Evolutionary conservation across 2,329 filamentous ascomycete genomes (phyloP).

Genomic region (Cadophora malorum): DNA sequence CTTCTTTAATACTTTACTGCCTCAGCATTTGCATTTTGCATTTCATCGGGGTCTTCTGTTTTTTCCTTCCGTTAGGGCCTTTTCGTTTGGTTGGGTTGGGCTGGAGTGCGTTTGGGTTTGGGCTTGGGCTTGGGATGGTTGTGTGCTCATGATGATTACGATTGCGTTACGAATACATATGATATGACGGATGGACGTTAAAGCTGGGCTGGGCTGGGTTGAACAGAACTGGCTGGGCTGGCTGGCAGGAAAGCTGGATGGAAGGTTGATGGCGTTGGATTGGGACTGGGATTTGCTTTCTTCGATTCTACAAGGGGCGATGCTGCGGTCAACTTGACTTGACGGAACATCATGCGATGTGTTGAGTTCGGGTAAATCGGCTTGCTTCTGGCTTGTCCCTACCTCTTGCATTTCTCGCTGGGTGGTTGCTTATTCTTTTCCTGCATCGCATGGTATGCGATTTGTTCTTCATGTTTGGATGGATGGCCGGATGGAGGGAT

Average conservation of each 20-base stretch:
- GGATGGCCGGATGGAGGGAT: no score
- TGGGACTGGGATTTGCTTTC: background rate
- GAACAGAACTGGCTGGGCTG: conserved; percentile 21
- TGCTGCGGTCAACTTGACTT: background rate
- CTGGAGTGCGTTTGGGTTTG: background rate
- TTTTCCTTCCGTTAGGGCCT: background rate
- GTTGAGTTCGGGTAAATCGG: background rate
- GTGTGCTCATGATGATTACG: background rate
- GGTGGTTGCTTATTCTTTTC: no score
- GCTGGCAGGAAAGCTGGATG: no score
- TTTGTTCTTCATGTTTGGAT: conserved; percentile 3
- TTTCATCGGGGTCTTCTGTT: conserved; percentile 3
- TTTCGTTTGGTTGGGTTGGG: background rate
- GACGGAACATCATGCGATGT: background rate
- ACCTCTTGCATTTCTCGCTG: conserved; percentile 14
- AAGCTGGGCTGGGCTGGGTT: background rate
- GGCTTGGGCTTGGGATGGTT: background rate
- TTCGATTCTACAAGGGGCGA: background rate
- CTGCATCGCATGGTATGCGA: background rate
- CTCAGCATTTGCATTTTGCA: conserved; percentile 22
- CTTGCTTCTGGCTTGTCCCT: conserved; percentile 1
- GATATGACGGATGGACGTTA: conserved; percentile 13
- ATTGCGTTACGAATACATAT: conserved; percentile 17
- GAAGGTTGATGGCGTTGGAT: background rate
- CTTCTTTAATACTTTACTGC: conserved; percentile 7